A percentile compares a stretch with the other conserved stretches of the same genome.
phyloP scores from a whole-genome alignment of 2,329 filamentous ascomycete genomes.

The Penicillium griseofulvum region DNA sequence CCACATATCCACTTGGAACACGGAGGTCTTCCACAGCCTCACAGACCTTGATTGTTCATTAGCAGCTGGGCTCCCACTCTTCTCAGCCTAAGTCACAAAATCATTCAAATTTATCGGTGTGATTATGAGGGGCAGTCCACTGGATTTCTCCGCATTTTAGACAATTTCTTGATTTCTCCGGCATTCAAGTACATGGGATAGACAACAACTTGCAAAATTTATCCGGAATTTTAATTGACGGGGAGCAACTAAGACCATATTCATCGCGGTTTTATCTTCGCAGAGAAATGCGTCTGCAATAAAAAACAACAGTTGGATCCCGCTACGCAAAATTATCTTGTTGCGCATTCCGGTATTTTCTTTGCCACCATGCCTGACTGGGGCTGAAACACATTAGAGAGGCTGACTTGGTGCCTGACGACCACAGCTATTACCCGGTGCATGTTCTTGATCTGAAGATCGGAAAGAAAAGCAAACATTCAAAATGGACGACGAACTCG shows the following conservation, averaged over 20 bases:
- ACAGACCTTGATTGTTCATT: not conserved
- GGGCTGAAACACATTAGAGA: constrained; percentile 2
- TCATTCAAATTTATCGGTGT: not conserved
- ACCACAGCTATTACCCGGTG: not conserved
- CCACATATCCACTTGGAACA: not conserved
- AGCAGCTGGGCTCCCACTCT: not conserved
- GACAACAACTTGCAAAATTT: not conserved
- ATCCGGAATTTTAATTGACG: not conserved
- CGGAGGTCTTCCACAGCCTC: not conserved
- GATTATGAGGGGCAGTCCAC: not conserved
- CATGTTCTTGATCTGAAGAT: not conserved
- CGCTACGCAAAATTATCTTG: not conserved
- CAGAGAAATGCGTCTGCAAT: not conserved
- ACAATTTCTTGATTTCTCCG: not conserved
- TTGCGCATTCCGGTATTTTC: constrained; percentile 9
- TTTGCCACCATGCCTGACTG: constrained; percentile 1
- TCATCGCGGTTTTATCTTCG: not conserved
- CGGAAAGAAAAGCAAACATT: not conserved
- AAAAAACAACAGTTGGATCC: not conserved
- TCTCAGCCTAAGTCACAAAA: not conserved
- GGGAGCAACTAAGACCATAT: not conserved
- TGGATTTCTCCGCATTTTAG: not conserved
- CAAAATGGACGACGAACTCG: constrained; percentile 37
- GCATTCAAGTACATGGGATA: not conserved
- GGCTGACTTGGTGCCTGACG: constrained; percentile 4